Evolutionary conservation across 108 stramenopile genomes (phyloP).

Genomic region (Stephanodiscus triporus): DNA sequence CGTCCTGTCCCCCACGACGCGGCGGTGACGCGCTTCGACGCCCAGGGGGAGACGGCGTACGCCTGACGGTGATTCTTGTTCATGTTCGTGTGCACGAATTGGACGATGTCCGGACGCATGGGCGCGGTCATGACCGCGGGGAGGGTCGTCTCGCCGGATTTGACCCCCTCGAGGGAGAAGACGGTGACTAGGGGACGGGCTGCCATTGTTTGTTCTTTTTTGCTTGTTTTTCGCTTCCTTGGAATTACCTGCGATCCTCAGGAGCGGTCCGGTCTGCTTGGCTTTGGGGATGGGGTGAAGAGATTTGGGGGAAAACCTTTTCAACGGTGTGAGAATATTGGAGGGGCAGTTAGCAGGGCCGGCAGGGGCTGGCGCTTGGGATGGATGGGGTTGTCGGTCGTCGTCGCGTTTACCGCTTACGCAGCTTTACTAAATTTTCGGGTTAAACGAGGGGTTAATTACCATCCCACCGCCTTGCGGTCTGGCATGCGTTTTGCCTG

Average conservation of each 20-base stretch:
- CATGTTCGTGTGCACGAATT: slow-evolving; percentile 99
- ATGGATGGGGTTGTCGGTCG: not conserved
- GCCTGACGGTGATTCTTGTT: slow-evolving; percentile 99
- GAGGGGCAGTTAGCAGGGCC: no score
- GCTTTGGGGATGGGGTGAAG: not conserved
- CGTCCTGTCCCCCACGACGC: slow-evolving; percentile 99
- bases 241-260: slow-evolving; percentile 62
- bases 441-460: not conserved
- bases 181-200: slow-evolving; percentile 97
- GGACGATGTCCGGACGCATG: slow-evolving; percentile 98
- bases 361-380: no score
- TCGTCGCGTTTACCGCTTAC: slow-evolving; percentile 6
- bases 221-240: not conserved
- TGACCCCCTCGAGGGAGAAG: slow-evolving; percentile 90
- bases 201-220: slow-evolving; percentile 63
- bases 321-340: no score
- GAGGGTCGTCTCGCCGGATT: slow-evolving; percentile 89
- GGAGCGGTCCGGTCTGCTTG: slow-evolving; percentile 59
- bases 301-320: no score
- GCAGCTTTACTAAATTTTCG: not conserved
- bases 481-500: no score
- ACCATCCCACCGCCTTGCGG: not conserved
- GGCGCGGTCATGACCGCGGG: slow-evolving; percentile 98
- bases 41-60: slow-evolving; percentile 94
- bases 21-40: slow-evolving; percentile 96